These are phyloP conservation scores for Trichodelitschia bisporula DNA, from an alignment of 495 filamentous ascomycete species.

Conservation along the genomic window DNA sequence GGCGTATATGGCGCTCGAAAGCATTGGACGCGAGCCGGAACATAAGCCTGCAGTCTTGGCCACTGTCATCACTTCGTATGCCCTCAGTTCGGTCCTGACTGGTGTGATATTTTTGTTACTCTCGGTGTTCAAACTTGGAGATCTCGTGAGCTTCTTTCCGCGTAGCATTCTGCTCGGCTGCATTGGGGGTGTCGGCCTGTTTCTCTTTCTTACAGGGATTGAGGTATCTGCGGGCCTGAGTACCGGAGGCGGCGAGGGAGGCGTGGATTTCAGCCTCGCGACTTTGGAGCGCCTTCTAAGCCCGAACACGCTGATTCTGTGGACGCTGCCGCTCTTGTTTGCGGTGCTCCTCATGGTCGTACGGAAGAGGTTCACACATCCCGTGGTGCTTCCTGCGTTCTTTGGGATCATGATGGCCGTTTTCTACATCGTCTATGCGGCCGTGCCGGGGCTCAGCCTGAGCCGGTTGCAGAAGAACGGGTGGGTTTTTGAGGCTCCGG, in stretches of 20 bases:
- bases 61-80: constrained; percentile 76
- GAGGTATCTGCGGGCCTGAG: constrained; percentile 83
- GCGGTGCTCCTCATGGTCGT: constrained; percentile 49
- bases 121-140: constrained; percentile 63
- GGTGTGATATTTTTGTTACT: constrained; percentile 78
- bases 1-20: constrained; percentile 64
- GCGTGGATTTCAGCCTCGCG: constrained; percentile 50
- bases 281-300: constrained; percentile 49
- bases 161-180: constrained; percentile 90
- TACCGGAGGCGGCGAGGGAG: constrained; percentile 35
- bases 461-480: constrained; percentile 37
- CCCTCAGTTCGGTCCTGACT: constrained; percentile 74
- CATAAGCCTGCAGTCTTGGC: constrained; percentile 47
- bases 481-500: constrained; percentile 78
- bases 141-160: constrained; percentile 87
- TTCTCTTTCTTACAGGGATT: constrained; percentile 70
- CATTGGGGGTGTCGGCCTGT: constrained; percentile 95
- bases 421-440: constrained; percentile 61
- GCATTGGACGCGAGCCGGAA: constrained; percentile 30
- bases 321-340: constrained; percentile 55
- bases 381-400: constrained; percentile 65
- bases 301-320: constrained; percentile 50
- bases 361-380: constrained; percentile 50
- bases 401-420: constrained; percentile 55
- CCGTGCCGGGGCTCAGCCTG: constrained; percentile 36